A percentile compares a stretch with the other conserved stretches of the same genome.
These are phyloP conservation scores for Coniella vitis DNA, from an alignment of 2,329 filamentous ascomycete species.

Conservation along the genomic window DNA sequence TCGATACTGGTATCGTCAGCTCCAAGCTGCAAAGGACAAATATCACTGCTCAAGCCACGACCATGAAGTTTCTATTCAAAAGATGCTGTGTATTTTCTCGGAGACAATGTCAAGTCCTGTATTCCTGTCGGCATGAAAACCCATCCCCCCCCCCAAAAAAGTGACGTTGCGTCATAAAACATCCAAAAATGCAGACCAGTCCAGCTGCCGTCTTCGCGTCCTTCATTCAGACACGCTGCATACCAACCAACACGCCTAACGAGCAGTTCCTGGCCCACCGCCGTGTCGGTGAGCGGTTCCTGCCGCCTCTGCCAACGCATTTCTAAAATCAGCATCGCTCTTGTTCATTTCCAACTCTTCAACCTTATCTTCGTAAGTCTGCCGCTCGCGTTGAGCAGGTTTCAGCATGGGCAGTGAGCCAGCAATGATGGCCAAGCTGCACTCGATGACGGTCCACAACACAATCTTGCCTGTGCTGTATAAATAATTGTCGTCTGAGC, in stretches of 20 bases:
- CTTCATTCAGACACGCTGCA: neutral
- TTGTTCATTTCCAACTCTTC: slow-evolving; percentile 13
- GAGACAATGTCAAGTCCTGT: neutral
- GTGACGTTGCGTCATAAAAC: slow-evolving; percentile 3
- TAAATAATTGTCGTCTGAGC: slow-evolving; percentile 11
- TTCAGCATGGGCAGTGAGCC: slow-evolving; percentile 14
- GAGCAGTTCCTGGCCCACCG: neutral
- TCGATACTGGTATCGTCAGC: neutral
- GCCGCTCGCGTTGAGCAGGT: neutral
- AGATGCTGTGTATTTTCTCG: neutral
- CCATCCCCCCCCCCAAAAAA: neutral
- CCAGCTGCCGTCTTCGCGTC: neutral
- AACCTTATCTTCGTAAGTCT: slow-evolving; percentile 2
- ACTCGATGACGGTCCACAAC: slow-evolving; percentile 15
- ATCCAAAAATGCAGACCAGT: neutral
- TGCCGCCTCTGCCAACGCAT: slow-evolving; percentile 2
- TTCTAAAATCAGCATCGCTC: slow-evolving; percentile 8
- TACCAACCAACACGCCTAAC: neutral
- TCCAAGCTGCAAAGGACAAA: neutral
- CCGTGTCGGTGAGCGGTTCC: neutral
- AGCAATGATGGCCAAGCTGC: slow-evolving; percentile 12
- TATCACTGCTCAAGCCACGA: no score
- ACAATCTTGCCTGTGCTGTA: slow-evolving; percentile 16
- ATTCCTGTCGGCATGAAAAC: neutral
- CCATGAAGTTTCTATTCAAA: no score